Conservation (phyloP, 495 filamentous ascomycete genomes). For the Zalerion maritima region DNA sequence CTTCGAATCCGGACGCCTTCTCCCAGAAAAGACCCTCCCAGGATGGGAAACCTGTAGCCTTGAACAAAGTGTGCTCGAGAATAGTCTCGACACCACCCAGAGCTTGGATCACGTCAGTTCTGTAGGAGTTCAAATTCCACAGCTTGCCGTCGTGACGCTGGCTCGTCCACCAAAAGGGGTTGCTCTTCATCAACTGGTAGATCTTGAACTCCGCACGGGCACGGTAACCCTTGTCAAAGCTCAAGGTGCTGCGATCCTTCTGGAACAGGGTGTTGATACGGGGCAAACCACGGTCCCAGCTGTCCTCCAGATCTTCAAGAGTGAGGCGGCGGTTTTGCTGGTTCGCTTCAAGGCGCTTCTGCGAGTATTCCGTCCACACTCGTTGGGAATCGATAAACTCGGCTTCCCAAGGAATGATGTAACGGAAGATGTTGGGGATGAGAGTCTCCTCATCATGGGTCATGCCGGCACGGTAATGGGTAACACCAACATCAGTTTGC, state of each 20-base stretch:
- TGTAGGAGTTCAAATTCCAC: constrained; percentile 96
- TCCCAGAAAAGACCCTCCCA: constrained; percentile 99
- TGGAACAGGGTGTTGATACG: constrained; percentile 99
- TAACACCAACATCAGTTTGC: constrained; percentile 94
- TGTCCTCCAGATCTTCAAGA: constrained; percentile 93
- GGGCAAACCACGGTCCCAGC: constrained; percentile 95
- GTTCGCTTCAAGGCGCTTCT: constrained; percentile 93
- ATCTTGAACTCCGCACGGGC: constrained; percentile 94
- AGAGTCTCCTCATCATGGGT: constrained; percentile 95
- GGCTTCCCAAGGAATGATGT: constrained; percentile 98
- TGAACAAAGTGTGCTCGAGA: constrained; percentile 95
- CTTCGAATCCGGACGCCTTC: constrained; percentile 65
- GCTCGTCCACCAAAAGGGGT: constrained; percentile 99
- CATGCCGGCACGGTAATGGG: constrained; percentile 97
- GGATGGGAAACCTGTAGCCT: constrained; percentile 93
- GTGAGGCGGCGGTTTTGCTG: constrained; percentile 94
- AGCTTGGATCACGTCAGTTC: constrained; percentile 97
- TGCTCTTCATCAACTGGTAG: constrained; percentile 98
- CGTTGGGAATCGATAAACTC: constrained; percentile 98
- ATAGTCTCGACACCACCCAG: constrained; percentile 99
- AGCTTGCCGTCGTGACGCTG: constrained; percentile 96
- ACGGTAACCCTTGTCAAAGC: constrained; percentile 98
- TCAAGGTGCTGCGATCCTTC: constrained; percentile 93
- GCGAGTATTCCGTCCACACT: constrained; percentile 98
- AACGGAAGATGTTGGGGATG: constrained; percentile 98